Percentiles rank a stretch among this genome's conserved stretches.
Conservation (phyloP, 345 rosid species). For the Gossypioides kirkii region DNA sequence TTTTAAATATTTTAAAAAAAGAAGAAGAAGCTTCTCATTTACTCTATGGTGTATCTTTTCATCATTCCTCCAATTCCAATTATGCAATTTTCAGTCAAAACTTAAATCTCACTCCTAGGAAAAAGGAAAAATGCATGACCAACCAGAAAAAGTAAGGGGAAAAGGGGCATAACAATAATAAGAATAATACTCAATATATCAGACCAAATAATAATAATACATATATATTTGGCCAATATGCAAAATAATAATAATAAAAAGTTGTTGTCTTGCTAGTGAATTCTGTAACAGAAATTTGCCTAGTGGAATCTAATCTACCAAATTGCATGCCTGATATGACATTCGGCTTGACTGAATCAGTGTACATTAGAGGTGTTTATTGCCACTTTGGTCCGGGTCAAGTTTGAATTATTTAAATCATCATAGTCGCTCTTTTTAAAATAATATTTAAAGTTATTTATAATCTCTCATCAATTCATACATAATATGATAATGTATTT, state of each 20-base stretch:
- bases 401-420: no score
- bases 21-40: neutral
- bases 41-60: neutral
- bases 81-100: constrained; percentile 7
- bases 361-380: neutral
- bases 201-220: no score
- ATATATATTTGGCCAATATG: neutral
- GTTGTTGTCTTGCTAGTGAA: neutral
- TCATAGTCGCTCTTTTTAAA: no score
- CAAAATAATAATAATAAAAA: neutral
- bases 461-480: no score
- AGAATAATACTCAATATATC: no score
- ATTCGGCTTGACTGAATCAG: constrained; percentile 8
- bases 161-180: neutral
- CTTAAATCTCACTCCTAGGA: constrained; percentile 9
- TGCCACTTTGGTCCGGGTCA: no score
- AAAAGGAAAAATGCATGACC: constrained; percentile 6
- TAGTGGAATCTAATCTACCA: neutral
- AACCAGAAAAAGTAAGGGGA: neutral
- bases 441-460: no score
- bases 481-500: no score
- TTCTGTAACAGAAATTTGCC: neutral
- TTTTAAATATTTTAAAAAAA: neutral
- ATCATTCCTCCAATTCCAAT: neutral
- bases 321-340: constrained; percentile 6